A percentile compares a stretch with the other conserved stretches of the same genome.
Evolutionary conservation across 2,329 filamentous ascomycete genomes (phyloP).

Genomic region (Paecilomyces sp.): DNA sequence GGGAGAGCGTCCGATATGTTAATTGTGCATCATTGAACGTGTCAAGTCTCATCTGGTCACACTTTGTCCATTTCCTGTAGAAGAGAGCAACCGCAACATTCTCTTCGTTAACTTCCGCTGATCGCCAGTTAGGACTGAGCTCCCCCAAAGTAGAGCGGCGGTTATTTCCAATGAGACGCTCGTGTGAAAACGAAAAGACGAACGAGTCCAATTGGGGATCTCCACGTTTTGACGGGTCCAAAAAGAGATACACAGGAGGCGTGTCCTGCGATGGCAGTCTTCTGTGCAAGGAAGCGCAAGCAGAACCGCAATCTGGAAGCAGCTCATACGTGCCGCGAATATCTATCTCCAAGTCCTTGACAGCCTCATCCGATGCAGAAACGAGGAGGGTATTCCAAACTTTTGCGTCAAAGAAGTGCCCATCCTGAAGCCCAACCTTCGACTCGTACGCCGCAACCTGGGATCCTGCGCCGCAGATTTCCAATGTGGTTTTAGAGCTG

Average conservation of each 20-base stretch:
- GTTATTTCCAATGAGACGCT: constrained; percentile 40
- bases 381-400: constrained; percentile 41
- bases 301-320: constrained; percentile 51
- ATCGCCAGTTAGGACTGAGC: constrained; percentile 41
- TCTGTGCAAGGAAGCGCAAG: constrained; percentile 49
- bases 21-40: constrained; percentile 12
- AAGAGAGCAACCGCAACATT: constrained; percentile 19
- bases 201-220: constrained; percentile 44
- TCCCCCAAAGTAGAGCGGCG: constrained; percentile 39
- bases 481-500: constrained; percentile 25
- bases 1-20: constrained; percentile 13
- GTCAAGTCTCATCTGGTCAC: constrained; percentile 13
- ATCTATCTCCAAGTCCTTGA: constrained; percentile 23
- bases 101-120: constrained; percentile 16
- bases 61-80: constrained; percentile 20
- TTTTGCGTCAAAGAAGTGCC: constrained; percentile 31
- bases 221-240: constrained; percentile 48
- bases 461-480: constrained; percentile 26
- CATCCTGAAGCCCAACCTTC: constrained; percentile 31
- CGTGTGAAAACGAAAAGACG: constrained; percentile 48
- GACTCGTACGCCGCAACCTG: constrained; percentile 32
- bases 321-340: constrained; percentile 46
- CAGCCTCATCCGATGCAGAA: constrained; percentile 18
- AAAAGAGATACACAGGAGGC: constrained; percentile 47
- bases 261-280: constrained; percentile 13